Base-by-base conservation (phyloP, 306 rosid genomes). In the Coriaria nepalensis region DNA sequence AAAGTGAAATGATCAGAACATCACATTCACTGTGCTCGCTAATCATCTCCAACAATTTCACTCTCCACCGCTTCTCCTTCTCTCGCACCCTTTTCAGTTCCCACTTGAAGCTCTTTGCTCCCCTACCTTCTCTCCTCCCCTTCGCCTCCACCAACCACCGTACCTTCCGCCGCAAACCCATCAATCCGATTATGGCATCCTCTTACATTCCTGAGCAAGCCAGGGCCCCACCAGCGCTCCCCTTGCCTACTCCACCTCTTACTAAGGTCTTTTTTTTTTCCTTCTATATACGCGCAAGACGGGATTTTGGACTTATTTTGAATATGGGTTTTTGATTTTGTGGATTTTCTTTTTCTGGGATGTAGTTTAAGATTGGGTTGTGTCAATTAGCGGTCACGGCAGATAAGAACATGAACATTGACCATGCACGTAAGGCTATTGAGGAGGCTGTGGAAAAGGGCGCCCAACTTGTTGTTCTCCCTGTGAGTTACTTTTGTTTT, bases 331-430 rank as follows among this genome's bases (percentile, higher is more conserved):
- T 57, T 20, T 33, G 15, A 12, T 13, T 35, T 38, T 13, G 34
- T 40, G 53, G 67, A 35, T 45, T 55, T 65, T 52, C 66, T 29
- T 20, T n/a, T 3, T 60, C 39, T 65, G 48, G 35, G 53, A 35
- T 33, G 42, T 57, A 87, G 87, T 90, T 90, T 62, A 85, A 75
- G 37, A 85, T 90, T 34, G 98, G 86, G 6, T 73, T 90, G 9
- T 90, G 96, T 60, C 98, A 85, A 66, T 69, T 90, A 40, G 57
- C 81, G 0, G 96, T 85, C 45, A 77, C 94, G 11, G 58, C 87
- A 13, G 96, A 90, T 48, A 90, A 90, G 74, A 65, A 65, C 61
- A 46, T 76, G 67, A 90, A 90, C 69, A 85, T 90, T 48, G 70
- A 68, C 5, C 98, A 85, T 59, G 87, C 94, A 20, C 76, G 86